These are phyloP conservation scores for Geranium brycei DNA, from an alignment of 345 rosid species.

Conservation along the genomic window DNA sequence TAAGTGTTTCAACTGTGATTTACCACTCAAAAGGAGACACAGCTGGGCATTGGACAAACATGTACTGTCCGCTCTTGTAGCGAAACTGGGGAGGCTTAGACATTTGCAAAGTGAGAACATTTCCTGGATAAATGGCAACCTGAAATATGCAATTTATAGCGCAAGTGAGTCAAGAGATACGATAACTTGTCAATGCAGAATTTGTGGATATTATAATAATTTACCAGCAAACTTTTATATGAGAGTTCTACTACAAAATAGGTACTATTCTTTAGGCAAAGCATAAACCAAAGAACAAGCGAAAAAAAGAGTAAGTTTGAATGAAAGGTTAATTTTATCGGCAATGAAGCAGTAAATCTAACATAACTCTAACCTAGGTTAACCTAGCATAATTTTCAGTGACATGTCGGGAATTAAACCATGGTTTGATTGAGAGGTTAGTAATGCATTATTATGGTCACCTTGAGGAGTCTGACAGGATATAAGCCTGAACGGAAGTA, in stretches of 20 bases:
- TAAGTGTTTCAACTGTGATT: neutral
- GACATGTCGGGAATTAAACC: too few relatives aligned
- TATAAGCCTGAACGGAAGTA: slow-evolving; percentile 28
- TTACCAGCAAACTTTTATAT: too few relatives aligned
- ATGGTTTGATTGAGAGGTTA: neutral
- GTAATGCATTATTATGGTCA: slow-evolving; percentile 6
- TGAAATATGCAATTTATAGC: slow-evolving; percentile 6
- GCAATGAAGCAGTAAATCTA: neutral
- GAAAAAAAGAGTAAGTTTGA: too few relatives aligned
- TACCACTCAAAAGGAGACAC: slow-evolving; percentile 52
- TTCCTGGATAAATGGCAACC: slow-evolving; percentile 39
- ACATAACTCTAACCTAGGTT: neutral
- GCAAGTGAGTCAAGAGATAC: too few relatives aligned
- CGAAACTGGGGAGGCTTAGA: slow-evolving; percentile 32
- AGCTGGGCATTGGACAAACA: slow-evolving; percentile 40
- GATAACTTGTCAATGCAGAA: too few relatives aligned
- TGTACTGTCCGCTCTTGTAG: slow-evolving; percentile 40
- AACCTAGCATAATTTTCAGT: too few relatives aligned
- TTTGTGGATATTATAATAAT: too few relatives aligned
- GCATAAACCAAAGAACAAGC: too few relatives aligned
- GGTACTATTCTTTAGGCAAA: too few relatives aligned
- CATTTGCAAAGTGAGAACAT: slow-evolving; percentile 30
- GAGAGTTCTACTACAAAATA: too few relatives aligned
- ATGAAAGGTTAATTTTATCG: too few relatives aligned
- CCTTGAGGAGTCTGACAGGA: slow-evolving; percentile 23